Percentiles rank a stretch among this genome's conserved stretches.
Conservation (phyloP, 2,329 filamentous ascomycete species). For the Daldinia eschscholtzii region DNA sequence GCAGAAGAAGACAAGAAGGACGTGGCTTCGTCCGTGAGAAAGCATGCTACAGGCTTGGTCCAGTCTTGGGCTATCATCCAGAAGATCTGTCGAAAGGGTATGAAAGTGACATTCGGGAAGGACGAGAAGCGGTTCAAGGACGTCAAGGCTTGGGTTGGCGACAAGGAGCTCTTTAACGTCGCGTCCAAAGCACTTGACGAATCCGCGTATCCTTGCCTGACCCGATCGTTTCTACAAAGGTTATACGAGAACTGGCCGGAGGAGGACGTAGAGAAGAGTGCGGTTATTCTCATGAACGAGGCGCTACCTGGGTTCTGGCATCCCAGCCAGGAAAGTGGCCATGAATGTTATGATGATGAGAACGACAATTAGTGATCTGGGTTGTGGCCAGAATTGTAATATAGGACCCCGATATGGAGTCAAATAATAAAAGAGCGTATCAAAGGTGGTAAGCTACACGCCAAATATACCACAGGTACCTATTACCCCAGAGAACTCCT, state of each 20-base stretch:
- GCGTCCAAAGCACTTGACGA: background rate
- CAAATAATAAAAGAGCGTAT: background rate
- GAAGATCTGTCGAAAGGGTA: background rate
- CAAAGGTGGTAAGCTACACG: background rate
- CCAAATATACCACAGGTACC: background rate
- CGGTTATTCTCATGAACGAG: background rate
- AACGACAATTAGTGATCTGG: background rate
- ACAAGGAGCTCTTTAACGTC: background rate
- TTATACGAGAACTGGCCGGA: background rate
- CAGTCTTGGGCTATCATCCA: background rate
- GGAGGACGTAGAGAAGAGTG: background rate
- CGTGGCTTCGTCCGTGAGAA: background rate
- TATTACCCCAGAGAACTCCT: background rate
- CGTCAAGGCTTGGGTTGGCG: background rate
- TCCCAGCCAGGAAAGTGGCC: too few relatives aligned
- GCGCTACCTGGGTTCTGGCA: background rate
- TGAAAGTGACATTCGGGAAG: background rate
- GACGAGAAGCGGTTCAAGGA: background rate
- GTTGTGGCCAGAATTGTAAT: background rate
- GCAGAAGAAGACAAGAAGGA: background rate
- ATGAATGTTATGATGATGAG: too few relatives aligned
- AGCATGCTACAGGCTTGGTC: background rate
- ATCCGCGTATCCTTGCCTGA: background rate
- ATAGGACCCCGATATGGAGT: background rate
- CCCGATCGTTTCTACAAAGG: background rate